These are phyloP conservation scores for Aspergillus niger DNA, from an alignment of 2,329 filamentous ascomycete genomes.

Conservation along the genomic window DNA sequence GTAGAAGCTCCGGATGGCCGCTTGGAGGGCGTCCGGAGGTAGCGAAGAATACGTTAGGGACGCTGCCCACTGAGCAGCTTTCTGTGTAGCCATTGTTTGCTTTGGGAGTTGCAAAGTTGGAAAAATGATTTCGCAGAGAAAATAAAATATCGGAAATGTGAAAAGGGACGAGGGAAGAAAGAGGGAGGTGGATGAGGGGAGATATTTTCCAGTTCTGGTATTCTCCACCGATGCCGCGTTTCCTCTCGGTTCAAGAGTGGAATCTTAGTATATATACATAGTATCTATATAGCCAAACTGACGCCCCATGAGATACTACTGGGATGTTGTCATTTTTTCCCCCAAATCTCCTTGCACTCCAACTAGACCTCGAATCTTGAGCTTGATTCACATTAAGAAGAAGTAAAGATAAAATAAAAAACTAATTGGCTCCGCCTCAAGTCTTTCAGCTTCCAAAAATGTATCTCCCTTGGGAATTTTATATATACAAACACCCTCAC, in stretches of 20 bases:
- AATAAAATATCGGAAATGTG: neutral
- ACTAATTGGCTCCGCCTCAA: too few relatives aligned
- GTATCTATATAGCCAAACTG: neutral
- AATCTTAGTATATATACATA: neutral
- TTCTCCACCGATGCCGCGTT: neutral
- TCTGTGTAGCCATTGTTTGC: neutral
- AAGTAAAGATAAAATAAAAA: too few relatives aligned
- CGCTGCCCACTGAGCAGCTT: constrained; percentile 49
- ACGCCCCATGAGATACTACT: neutral
- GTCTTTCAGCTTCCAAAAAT: too few relatives aligned
- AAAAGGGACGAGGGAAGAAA: too few relatives aligned
- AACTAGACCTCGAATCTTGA: too few relatives aligned
- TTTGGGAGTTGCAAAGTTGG: neutral
- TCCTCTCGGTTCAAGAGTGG: too few relatives aligned
- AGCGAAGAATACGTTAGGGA: constrained; percentile 46
- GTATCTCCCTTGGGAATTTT: too few relatives aligned
- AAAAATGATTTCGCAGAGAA: neutral
- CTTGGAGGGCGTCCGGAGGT: constrained; percentile 43
- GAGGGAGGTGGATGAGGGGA: neutral
- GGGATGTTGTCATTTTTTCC: neutral
- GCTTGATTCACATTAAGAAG: too few relatives aligned
- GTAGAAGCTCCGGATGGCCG: constrained; percentile 53
- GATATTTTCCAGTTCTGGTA: neutral
- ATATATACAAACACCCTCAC: neutral
- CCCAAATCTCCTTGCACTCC: too few relatives aligned